Percentiles rank a stretch among this genome's conserved stretches.
Evolutionary conservation across 2,329 filamentous ascomycete genomes (phyloP).

Genomic region (Aspergillus terreus): DNA sequence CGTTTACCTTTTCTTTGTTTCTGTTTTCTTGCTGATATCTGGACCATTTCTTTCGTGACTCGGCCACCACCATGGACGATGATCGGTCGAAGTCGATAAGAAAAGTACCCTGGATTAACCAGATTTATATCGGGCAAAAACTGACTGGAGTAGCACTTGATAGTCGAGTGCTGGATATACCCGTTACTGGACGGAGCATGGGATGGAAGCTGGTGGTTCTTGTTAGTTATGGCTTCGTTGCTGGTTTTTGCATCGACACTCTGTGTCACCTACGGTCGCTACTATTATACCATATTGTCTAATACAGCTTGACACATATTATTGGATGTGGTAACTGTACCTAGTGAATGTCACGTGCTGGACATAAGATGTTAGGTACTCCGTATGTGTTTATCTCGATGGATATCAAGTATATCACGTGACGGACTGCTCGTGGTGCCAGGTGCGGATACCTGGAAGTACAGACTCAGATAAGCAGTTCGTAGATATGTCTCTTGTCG

Average conservation of each 20-base stretch:
- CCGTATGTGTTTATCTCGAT: too few relatives aligned
- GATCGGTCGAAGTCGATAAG: background rate
- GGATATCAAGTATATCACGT: background rate
- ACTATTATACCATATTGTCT: slow-evolving; percentile 21
- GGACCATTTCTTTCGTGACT: too few relatives aligned
- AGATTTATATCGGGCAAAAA: slow-evolving; percentile 3
- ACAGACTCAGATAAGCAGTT: too few relatives aligned
- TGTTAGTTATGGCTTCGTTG: slow-evolving; percentile 3
- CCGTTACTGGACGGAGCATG: slow-evolving; percentile 15
- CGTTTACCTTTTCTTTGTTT: slow-evolving; percentile 6
- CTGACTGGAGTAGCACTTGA: slow-evolving; percentile 2
- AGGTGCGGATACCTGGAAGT: background rate
- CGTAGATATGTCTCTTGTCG: too few relatives aligned
- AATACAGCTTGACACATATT: slow-evolving; percentile 11
- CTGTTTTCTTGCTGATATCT: background rate
- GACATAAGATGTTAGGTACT: too few relatives aligned
- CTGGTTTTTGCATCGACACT: slow-evolving; percentile 11
- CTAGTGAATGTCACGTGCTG: background rate
- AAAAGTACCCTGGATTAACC: background rate
- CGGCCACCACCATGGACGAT: too few relatives aligned
- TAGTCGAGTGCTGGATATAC: slow-evolving; percentile 6
- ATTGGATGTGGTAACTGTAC: background rate
- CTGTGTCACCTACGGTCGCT: slow-evolving; percentile 20
- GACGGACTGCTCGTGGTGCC: background rate
- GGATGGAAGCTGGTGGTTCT: slow-evolving; percentile 8